These are phyloP conservation scores for Giardia muris DNA, from an alignment of 208 protist species.

Conservation along the genomic window DNA sequence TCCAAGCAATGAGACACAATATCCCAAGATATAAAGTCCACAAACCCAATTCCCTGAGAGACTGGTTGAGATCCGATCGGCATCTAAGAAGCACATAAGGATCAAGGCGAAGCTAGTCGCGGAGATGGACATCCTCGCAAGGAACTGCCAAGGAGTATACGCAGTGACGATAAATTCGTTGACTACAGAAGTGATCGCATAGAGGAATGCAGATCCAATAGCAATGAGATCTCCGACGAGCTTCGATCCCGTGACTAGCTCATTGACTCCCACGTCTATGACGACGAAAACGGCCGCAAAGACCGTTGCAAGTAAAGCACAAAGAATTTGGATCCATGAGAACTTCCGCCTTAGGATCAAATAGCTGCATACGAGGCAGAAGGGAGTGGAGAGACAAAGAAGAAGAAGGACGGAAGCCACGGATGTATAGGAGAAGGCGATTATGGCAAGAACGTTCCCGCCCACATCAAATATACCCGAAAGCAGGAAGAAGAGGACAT, in stretches of 20 bases:
- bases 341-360: not conserved
- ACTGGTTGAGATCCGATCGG: not conserved
- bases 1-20: not conserved
- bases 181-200: not conserved
- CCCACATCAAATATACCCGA: not conserved
- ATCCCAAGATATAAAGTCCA: conserved; percentile 5
- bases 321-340: not conserved
- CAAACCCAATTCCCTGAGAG: not conserved
- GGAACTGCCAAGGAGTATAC: not conserved
- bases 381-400: conserved; percentile 2
- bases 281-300: not conserved
- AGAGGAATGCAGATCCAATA: not conserved
- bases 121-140: not conserved
- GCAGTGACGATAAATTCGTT: not conserved
- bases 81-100: not conserved
- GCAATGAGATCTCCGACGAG: not conserved
- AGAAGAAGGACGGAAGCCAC: not conserved
- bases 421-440: not conserved
- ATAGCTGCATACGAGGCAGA: not conserved
- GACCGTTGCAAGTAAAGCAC: not conserved
- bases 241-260: not conserved
- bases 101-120: not conserved
- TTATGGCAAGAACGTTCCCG: not conserved
- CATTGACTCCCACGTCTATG: not conserved
- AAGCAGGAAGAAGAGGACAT: not conserved